Evolutionary conservation across 2,329 filamentous ascomycete genomes (phyloP).

Genomic region (Amphichorda felina): DNA sequence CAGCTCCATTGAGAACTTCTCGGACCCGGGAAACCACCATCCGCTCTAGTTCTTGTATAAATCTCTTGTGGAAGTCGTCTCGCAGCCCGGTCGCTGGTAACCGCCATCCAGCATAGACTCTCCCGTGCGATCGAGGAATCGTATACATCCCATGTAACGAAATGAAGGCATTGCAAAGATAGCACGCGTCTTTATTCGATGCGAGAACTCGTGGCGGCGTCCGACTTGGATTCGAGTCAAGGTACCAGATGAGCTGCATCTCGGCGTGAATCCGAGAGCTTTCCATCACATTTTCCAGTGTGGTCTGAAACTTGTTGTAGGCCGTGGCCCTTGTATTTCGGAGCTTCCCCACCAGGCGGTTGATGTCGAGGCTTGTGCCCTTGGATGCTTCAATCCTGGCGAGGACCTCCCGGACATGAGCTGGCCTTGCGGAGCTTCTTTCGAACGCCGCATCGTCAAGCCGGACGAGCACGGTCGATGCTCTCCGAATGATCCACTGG

Average conservation of each 20-base stretch:
- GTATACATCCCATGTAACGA: background rate
- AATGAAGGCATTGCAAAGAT: conserved; percentile 1
- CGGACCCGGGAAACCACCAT: conserved; percentile 1
- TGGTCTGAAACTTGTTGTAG: background rate
- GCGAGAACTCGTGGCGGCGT: conserved; percentile 1
- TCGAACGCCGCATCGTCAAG: background rate
- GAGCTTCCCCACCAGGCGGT: background rate
- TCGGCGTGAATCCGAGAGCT: conserved; percentile 2
- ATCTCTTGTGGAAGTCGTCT: conserved; percentile 1
- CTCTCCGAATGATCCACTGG: background rate
- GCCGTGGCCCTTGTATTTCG: background rate
- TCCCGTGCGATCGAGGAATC: background rate
- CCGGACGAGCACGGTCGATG: background rate
- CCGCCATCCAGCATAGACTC: conserved; percentile 2
- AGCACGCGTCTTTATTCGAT: conserved; percentile 3
- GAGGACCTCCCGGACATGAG: too few species aligned
- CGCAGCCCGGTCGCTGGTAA: background rate
- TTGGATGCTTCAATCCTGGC: too few species aligned
- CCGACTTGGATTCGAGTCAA: background rate
- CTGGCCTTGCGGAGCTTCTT: too few species aligned
- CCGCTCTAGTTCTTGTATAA: conserved; percentile 7
- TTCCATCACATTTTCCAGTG: background rate
- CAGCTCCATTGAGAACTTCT: background rate
- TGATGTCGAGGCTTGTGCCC: too few species aligned
- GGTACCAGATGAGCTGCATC: conserved; percentile 3